Evolutionary conservation across 75 land plant genomes (phyloP).

Genomic region (Cunninghamia lanceolata): DNA sequence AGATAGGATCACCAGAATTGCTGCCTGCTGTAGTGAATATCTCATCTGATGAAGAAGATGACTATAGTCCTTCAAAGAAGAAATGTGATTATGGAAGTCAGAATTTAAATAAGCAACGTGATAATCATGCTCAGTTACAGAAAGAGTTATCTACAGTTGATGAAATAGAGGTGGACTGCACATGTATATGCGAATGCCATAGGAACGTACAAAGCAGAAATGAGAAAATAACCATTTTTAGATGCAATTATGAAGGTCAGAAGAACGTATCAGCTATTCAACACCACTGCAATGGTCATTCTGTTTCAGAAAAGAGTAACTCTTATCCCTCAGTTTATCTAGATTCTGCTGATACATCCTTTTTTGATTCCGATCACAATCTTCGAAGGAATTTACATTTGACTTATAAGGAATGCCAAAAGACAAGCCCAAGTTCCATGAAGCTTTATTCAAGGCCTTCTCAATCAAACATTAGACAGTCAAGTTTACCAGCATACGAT

Average conservation of each 20-base stretch:
- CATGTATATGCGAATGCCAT: neutral
- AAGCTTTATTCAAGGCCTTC: neutral
- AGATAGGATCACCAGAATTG: neutral
- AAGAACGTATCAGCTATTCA: neutral
- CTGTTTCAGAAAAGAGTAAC: neutral
- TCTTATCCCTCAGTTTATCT: neutral
- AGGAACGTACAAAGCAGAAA: neutral
- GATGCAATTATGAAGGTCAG: neutral
- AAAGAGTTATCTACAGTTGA: neutral
- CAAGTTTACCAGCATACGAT: neutral
- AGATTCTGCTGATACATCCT: neutral
- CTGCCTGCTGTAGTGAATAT: neutral
- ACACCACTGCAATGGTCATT: neutral
- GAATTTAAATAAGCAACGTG: neutral
- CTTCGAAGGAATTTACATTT: neutral
- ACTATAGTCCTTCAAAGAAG: neutral
- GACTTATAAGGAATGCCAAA: neutral
- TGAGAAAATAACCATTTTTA: neutral
- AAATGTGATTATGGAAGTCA: neutral
- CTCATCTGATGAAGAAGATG: neutral
- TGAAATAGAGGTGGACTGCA: neutral
- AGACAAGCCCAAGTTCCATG: neutral
- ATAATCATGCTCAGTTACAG: neutral
- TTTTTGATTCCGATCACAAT: neutral
- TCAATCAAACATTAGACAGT: neutral